Percentiles rank a stretch among this genome's conserved stretches.
These are phyloP conservation scores for Suillus placidus DNA, from an alignment of 768 basidiomycete genomes.

Conservation along the genomic window DNA sequence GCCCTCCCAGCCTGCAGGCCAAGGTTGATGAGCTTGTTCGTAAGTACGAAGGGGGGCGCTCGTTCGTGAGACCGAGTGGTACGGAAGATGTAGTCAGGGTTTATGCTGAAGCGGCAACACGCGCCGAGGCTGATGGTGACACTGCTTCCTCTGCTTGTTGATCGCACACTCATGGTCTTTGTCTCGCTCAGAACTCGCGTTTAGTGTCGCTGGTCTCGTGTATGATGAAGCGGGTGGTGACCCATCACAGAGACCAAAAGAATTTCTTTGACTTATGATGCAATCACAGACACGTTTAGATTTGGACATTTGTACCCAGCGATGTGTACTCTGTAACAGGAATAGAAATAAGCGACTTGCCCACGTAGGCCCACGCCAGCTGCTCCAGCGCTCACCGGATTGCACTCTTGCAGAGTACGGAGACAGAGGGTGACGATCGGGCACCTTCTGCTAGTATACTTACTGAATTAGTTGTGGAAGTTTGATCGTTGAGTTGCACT, in stretches of 20 bases:
- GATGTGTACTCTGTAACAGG: slow-evolving; percentile 1
- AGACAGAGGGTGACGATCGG: background rate
- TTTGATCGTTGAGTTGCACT: no score
- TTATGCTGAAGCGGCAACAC: slow-evolving; percentile 87
- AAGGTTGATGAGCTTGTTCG: slow-evolving; percentile 81
- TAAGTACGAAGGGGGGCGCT: slow-evolving; percentile 80
- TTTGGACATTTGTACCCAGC: slow-evolving; percentile 2
- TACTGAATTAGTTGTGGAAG: background rate
- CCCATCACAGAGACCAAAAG: slow-evolving; percentile 70
- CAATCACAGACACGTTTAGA: background rate
- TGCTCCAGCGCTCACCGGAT: background rate
- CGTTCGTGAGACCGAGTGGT: slow-evolving; percentile 95
- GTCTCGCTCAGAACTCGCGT: slow-evolving; percentile 69
- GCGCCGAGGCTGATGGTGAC: slow-evolving; percentile 79
- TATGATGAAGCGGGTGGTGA: slow-evolving; percentile 87
- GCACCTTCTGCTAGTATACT: background rate
- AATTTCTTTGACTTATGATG: slow-evolving; percentile 64
- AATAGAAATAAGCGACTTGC: background rate
- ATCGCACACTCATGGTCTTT: slow-evolving; percentile 11
- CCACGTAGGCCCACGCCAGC: background rate
- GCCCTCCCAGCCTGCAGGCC: slow-evolving; percentile 76
- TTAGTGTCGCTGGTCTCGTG: slow-evolving; percentile 81
- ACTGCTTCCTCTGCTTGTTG: slow-evolving; percentile 7
- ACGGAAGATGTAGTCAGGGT: slow-evolving; percentile 98
- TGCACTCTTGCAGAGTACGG: no score